A percentile compares a stretch with the other conserved stretches of the same genome.
Conservation (phyloP, 495 filamentous ascomycete genomes). For the Aspergillus bridgeri region DNA sequence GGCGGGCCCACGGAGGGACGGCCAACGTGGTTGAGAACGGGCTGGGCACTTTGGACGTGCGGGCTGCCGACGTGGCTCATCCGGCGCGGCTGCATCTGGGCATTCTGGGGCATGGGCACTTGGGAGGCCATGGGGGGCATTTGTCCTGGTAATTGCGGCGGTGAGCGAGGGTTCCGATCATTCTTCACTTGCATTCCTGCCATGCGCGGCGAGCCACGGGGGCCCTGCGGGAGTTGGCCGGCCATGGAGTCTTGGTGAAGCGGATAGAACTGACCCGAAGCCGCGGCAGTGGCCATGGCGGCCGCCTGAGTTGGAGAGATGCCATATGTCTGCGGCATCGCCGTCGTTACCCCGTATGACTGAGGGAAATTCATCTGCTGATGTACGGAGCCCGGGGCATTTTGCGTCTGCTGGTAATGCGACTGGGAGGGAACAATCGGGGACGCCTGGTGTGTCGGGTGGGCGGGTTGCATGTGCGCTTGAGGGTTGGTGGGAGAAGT, state of each 20-base stretch:
- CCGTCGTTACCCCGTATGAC: conserved; percentile 44
- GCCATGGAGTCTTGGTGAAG: conserved; percentile 49
- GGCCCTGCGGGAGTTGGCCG: conserved; percentile 43
- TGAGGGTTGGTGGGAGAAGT: conserved; percentile 51
- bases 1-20: conserved; percentile 46
- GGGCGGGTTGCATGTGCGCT: conserved; percentile 48
- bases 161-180: conserved; percentile 51
- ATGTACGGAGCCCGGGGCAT: conserved; percentile 44
- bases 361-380: conserved; percentile 54
- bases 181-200: conserved; percentile 47
- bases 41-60: conserved; percentile 41
- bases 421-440: conserved; percentile 53
- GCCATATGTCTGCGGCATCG: conserved; percentile 48
- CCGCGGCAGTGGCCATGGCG: conserved; percentile 55
- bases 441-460: conserved; percentile 49
- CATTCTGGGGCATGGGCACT: conserved; percentile 44
- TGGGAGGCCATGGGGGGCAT: conserved; percentile 51
- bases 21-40: conserved; percentile 48
- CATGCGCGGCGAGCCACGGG: conserved; percentile 53
- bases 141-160: conserved; percentile 46
- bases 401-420: conserved; percentile 48
- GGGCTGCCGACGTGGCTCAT: conserved; percentile 53
- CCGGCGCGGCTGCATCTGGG: conserved; percentile 45
- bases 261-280: conserved; percentile 50
- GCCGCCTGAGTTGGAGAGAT: conserved; percentile 53